phyloP scores from a whole-genome alignment of 2,329 filamentous ascomycete species.

The Fusarium duplospermum region DNA sequence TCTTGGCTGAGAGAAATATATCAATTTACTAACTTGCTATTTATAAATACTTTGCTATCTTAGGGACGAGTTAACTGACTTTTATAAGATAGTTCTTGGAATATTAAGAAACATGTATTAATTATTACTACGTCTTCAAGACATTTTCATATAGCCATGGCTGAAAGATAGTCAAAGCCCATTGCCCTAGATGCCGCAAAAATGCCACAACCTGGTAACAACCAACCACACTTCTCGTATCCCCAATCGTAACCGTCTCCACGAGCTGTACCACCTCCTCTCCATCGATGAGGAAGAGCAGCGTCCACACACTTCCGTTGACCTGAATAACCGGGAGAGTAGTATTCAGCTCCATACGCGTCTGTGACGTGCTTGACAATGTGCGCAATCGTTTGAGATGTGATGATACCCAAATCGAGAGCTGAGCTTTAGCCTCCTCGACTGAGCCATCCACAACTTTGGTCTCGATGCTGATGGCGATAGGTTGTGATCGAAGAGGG shows the following conservation, averaged over 20 bases:
- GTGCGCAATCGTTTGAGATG: constrained; percentile 8
- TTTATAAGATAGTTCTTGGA: background rate
- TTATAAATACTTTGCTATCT: background rate
- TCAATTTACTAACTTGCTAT: background rate
- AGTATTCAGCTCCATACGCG: background rate
- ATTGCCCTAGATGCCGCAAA: constrained; percentile 4
- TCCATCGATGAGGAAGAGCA: constrained; percentile 7
- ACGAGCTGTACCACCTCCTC: background rate
- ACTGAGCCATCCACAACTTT: background rate
- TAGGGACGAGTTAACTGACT: background rate
- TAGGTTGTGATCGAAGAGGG: constrained; percentile 6
- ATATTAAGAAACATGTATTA: background rate
- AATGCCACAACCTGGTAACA: constrained; percentile 10
- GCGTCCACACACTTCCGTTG: constrained; percentile 7
- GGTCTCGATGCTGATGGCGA: constrained; percentile 17
- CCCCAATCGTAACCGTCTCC: constrained; percentile 5
- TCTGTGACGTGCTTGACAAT: background rate
- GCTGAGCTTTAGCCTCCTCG: constrained; percentile 1
- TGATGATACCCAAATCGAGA: constrained; percentile 3
- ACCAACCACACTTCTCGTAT: constrained; percentile 2
- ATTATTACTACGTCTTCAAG: background rate
- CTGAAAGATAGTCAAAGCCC: constrained; percentile 1
- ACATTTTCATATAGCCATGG: constrained; percentile 1
- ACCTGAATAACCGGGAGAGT: constrained; percentile 2
- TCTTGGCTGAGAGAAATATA: background rate